Percentiles rank a stretch among this genome's conserved stretches.
phyloP scores from a whole-genome alignment of 257 asterid genomes.

The Capsicum baccatum region DNA sequence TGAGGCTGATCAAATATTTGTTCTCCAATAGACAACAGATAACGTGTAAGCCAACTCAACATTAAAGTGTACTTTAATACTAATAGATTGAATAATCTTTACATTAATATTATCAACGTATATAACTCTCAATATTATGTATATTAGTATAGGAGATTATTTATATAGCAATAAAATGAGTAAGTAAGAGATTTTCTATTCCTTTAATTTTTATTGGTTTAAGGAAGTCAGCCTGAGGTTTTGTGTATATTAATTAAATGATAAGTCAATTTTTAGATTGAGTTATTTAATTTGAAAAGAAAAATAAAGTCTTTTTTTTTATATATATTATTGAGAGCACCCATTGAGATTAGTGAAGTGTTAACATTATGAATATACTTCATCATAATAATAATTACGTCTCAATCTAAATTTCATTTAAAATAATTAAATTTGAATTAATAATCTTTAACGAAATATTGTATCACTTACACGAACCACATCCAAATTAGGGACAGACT shows the following conservation, averaged over 20 bases:
- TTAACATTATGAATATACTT: background rate
- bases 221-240: background rate
- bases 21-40: background rate
- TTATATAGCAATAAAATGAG: background rate
- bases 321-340: background rate
- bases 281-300: background rate
- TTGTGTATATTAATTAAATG: background rate
- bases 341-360: slow-evolving; percentile 15
- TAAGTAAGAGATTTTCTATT: no score
- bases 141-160: background rate
- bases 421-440: no score
- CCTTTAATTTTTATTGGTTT: background rate
- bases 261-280: background rate
- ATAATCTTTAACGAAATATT: background rate
- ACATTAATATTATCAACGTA: background rate
- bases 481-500: background rate
- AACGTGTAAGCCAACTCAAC: accelerated
- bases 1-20: background rate
- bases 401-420: background rate
- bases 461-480: background rate
- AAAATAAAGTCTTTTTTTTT: background rate
- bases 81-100: background rate
- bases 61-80: background rate
- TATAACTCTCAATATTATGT: background rate
- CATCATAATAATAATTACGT: background rate